Percentiles rank a stretch among this genome's conserved stretches.
Conservation (phyloP, 805 yeast genomes). For the Torulaspora maleeae region DNA sequence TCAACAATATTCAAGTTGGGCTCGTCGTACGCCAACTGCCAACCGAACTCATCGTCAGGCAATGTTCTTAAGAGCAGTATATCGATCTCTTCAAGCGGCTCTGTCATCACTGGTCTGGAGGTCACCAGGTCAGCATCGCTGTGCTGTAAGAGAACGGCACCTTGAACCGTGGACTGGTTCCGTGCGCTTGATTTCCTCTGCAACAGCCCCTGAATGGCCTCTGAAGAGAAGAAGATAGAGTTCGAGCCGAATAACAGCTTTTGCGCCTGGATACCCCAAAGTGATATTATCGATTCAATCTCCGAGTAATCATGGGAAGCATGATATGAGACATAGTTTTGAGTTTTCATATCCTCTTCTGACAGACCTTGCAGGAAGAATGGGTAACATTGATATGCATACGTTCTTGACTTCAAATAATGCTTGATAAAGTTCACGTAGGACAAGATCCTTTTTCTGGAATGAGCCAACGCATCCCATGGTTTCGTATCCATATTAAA, state of each 20-base stretch:
- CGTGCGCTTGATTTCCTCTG: constrained; percentile 19
- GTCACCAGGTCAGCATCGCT: constrained; percentile 6
- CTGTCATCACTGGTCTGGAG: constrained; percentile 3
- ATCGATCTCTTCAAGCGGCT: constrained; percentile 24
- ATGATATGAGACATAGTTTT: constrained; percentile 13
- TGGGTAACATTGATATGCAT: constrained; percentile 23
- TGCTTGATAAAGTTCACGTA: constrained; percentile 20
- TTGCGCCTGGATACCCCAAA: constrained; percentile 29
- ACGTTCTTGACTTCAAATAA: constrained; percentile 20
- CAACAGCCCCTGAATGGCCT: constrained; percentile 22
- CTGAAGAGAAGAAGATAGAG: constrained; percentile 28
- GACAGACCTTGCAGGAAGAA: constrained; percentile 11
- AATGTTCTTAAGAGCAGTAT: constrained; percentile 28
- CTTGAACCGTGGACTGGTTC: constrained; percentile 9
- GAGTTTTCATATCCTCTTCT: constrained; percentile 11
- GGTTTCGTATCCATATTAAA: constrained; percentile 25
- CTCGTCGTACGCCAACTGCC: constrained; percentile 35
- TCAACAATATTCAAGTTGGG: constrained; percentile 32
- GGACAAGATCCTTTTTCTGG: constrained; percentile 24
- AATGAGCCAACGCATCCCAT: constrained; percentile 19
- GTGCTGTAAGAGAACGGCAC: constrained; percentile 10
- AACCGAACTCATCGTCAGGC: constrained; percentile 17
- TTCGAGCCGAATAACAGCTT: constrained; percentile 24
- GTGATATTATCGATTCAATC: constrained; percentile 20
- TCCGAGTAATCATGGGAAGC: constrained; percentile 20